Percentiles rank a stretch among this genome's conserved stretches.
Evolutionary conservation across 208 protist species (phyloP).

Genomic region (Acanthamoeba healyi): DNA sequence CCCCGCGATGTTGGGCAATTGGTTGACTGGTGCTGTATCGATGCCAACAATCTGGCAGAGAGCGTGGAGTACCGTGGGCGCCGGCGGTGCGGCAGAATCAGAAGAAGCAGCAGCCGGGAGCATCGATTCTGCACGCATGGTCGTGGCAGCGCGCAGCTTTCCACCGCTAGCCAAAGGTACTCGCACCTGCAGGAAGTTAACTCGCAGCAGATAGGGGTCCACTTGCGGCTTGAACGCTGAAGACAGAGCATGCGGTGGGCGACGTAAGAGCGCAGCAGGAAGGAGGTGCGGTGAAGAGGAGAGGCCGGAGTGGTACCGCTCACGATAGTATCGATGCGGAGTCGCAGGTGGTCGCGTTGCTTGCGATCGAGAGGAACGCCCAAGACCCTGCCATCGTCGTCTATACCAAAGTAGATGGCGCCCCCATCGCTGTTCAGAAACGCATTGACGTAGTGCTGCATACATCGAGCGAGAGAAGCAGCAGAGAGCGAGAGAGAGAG

Average conservation of each 20-base stretch:
- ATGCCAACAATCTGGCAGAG: too few species aligned
- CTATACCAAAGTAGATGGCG: conserved; percentile 79
- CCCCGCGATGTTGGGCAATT: not conserved
- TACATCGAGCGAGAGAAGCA: not conserved
- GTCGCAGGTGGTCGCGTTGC: conserved; percentile 74
- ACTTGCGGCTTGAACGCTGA: conserved; percentile 77
- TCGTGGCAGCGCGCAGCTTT: too few species aligned
- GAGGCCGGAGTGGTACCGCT: conserved; percentile 46
- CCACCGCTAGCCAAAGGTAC: too few species aligned
- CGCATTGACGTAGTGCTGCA: conserved; percentile 78
- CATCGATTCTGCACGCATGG: too few species aligned
- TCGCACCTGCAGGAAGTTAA: conserved; percentile 68
- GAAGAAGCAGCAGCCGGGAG: too few species aligned
- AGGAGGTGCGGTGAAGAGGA: not conserved
- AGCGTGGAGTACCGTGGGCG: too few species aligned
- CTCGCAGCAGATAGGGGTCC: conserved; percentile 66
- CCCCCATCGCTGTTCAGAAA: conserved; percentile 79
- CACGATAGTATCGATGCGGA: conserved; percentile 74
- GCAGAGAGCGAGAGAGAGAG: not conserved
- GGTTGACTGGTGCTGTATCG: too few species aligned
- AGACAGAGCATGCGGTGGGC: not conserved
- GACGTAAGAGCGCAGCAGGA: not conserved
- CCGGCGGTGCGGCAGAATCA: too few species aligned
- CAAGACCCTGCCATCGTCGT: conserved; percentile 74
- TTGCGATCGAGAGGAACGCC: conserved; percentile 70